These are phyloP conservation scores for Kondoa subrosea DNA, from an alignment of 768 basidiomycete genomes.

Conservation along the genomic window DNA sequence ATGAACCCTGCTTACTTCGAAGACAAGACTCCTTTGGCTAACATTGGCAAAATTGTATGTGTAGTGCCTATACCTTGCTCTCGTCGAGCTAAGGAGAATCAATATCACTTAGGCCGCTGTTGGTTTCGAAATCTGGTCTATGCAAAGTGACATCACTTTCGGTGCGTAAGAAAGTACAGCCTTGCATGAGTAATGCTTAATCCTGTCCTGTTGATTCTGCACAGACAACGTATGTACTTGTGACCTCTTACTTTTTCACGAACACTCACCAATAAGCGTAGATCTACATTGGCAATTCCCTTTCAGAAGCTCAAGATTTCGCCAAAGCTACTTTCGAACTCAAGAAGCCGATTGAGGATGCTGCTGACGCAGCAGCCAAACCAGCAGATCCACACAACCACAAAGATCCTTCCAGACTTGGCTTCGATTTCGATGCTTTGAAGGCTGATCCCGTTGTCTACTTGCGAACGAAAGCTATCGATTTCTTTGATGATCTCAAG, in stretches of 20 bases:
- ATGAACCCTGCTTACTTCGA: conserved; percentile 53
- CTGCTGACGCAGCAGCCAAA: conserved; percentile 31
- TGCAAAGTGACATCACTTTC: conserved; percentile 53
- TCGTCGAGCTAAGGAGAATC: no score
- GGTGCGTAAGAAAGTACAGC: not conserved
- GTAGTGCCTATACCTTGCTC: no score
- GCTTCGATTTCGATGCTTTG: conserved; percentile 43
- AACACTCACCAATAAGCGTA: conserved; percentile 26
- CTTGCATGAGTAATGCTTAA: not conserved
- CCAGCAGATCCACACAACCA: conserved; percentile 39
- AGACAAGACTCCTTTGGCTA: conserved; percentile 53
- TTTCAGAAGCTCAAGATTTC: conserved; percentile 63
- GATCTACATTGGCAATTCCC: conserved; percentile 80
- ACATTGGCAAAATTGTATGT: conserved; percentile 69
- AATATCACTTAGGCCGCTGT: conserved; percentile 21
- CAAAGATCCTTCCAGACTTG: conserved; percentile 37
- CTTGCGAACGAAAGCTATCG: conserved; percentile 57
- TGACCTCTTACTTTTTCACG: not conserved
- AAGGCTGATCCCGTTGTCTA: conserved; percentile 59
- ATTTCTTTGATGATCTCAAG: conserved; percentile 63
- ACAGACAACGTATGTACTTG: conserved; percentile 48
- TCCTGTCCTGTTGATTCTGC: conserved; percentile 8
- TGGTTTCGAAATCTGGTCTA: conserved; percentile 91
- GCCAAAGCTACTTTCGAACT: conserved; percentile 77
- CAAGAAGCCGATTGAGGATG: conserved; percentile 69